A percentile compares a stretch with the other conserved stretches of the same genome.
These are phyloP conservation scores for Penstemon davidsonii DNA, from an alignment of 257 asterid genomes.

Conservation along the genomic window DNA sequence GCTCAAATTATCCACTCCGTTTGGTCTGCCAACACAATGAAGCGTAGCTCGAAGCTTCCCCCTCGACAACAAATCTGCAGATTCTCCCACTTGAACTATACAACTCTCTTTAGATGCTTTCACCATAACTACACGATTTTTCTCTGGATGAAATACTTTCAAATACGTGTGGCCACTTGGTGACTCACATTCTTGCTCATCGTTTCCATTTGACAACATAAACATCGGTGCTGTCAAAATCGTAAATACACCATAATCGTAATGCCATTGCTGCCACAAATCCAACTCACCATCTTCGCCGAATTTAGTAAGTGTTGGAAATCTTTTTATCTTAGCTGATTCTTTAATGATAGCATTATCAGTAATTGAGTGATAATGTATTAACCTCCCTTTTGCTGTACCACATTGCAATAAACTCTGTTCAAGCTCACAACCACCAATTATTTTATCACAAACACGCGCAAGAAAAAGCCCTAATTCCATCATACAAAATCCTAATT, in stretches of 20 bases:
- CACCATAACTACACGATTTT: conserved; percentile 45
- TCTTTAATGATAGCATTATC: conserved; percentile 53
- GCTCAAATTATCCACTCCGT: conserved; percentile 52
- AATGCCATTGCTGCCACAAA: conserved; percentile 97
- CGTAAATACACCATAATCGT: conserved; percentile 87
- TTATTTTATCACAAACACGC: conserved; percentile 60
- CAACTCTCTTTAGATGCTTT: conserved; percentile 58
- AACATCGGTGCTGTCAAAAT: conserved; percentile 74
- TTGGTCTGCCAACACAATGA: conserved; percentile 70
- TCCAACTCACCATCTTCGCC: conserved; percentile 29
- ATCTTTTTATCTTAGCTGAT: conserved; percentile 37
- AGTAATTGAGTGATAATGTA: conserved; percentile 70
- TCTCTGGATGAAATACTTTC: conserved; percentile 70
- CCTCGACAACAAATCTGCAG: conserved; percentile 73
- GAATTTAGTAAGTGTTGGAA: conserved; percentile 7
- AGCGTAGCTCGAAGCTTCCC: conserved; percentile 87
- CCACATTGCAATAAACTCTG: conserved; percentile 66
- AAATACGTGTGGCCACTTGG: conserved; percentile 66
- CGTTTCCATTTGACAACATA: conserved; percentile 36
- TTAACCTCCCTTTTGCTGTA: conserved; percentile 76
- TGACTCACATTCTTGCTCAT: conserved; percentile 47
- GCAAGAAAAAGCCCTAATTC: conserved; percentile 73
- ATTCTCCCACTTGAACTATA: conserved; percentile 90
- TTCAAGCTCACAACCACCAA: conserved; percentile 74
- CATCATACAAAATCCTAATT: conserved; percentile 77